Evolutionary conservation across 139 green algal species (phyloP), one percentile per base, ranked within the genome.

Genomic region (Chlamydomonas incerta): DNA sequence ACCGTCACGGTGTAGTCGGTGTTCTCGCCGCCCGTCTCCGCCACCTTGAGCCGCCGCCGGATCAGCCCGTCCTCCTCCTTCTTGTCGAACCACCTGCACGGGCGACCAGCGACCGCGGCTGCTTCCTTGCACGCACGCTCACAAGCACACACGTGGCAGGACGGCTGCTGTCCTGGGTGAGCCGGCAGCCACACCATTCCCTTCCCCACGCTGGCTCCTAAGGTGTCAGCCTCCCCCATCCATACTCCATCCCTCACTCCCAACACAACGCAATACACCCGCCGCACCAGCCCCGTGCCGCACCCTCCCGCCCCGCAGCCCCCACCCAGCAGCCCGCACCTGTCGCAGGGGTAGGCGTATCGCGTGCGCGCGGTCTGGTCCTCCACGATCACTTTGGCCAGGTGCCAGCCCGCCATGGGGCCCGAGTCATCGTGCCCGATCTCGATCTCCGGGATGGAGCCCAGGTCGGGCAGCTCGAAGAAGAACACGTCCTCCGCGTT

Each of bases 371-470:
- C 74, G 0, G 82, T 85, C 66, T 90, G 76, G 60, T 94, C 88
- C 72, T 88, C 57, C n/a, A 94, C 82, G 55, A 93, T 71, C 20
- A 88, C 84, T 65, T 83, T 84, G 37, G 85, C 75, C 31, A 70
- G 82, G 68, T 90, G 87, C 90, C 88, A 92, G 15, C 89, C 92
- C 10, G 92, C 67, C 33, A 72, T 83, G 14, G 81, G 46, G 13
- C 92, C 92, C 18, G 57, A 81, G 87, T 92, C 92, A 82, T 94
- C 92, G 65, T 94, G 92, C 28, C 89, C 90, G 62, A 94, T 91
- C 75, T 93, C 85, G 21, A 94, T 87, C 67, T 90, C 87, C 1
- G 73, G 52, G 29, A 94, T 69, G 21, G 88, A 87, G 3, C 90
- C 92, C 11, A 93, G 63, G 74, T 92, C 85, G 1, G 83, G 69